Evolutionary conservation across 176 grass and related monocot species (phyloP).

Genomic region (maize (Zea mays)): Zm-B73-REFERENCE-NAM-5.0 NC_050101.1:23154501-23155000

Average conservation of each 20-base stretch:
- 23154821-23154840: conserved; percentile 29
- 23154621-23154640: conserved; percentile 68
- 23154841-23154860: neutral
- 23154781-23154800: conserved; percentile 52
- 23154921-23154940: too few relatives aligned
- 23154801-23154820: conserved; percentile 29
- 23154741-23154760: conserved; percentile 33
- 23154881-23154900: conserved; percentile 47
- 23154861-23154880: neutral
- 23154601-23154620: conserved; percentile 80
- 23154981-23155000: too few relatives aligned
- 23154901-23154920: conserved; percentile 33
- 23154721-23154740: conserved; percentile 26
- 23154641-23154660: conserved; percentile 52
- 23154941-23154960: too few relatives aligned
- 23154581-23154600: conserved; percentile 75
- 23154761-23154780: conserved; percentile 53
- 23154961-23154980: too few relatives aligned
- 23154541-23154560: conserved; percentile 55
- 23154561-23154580: conserved; percentile 59
- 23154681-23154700: conserved; percentile 40
- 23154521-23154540: conserved; percentile 30
- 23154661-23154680: too few relatives aligned
- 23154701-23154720: conserved; percentile 63
- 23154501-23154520: neutral